A percentile compares a stretch with the other conserved stretches of the same genome.
phyloP scores from a whole-genome alignment of 371 early-diverging fungal genomes.

The Capillidium rhysosporum region DNA sequence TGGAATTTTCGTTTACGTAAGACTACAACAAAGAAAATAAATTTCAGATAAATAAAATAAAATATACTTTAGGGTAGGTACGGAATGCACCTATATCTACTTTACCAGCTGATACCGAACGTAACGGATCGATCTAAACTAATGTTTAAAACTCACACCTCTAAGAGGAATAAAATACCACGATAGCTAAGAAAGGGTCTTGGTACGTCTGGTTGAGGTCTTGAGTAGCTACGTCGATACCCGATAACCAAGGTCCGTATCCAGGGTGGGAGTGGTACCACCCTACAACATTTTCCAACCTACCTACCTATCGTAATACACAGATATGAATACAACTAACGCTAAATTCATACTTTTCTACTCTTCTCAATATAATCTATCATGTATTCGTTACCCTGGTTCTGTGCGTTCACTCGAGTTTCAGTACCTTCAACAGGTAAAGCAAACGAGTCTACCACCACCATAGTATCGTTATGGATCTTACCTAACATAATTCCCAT shows the following conservation, averaged over 20 bases:
- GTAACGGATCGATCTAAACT: slow-evolving; percentile 81
- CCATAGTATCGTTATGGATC: slow-evolving; percentile 64
- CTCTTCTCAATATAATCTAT: slow-evolving; percentile 69
- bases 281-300: slow-evolving; percentile 84
- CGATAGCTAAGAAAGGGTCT: slow-evolving; percentile 92
- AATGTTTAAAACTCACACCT: background rate
- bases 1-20: slow-evolving; percentile 52
- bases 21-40: too few relatives aligned
- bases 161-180: slow-evolving; percentile 28
- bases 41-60: background rate
- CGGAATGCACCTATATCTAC: slow-evolving; percentile 96
- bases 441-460: slow-evolving; percentile 92
- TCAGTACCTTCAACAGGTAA: slow-evolving; percentile 97
- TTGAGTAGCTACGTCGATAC: slow-evolving; percentile 93
- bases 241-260: slow-evolving; percentile 97
- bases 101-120: slow-evolving; percentile 88
- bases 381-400: slow-evolving; percentile 94
- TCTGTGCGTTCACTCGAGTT: slow-evolving; percentile 90
- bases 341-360: slow-evolving; percentile 32
- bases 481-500: slow-evolving; percentile 98
- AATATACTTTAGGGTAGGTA: slow-evolving; percentile 49
- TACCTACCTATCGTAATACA: slow-evolving; percentile 71
- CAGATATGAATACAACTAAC: background rate
- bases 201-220: slow-evolving; percentile 85
- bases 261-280: slow-evolving; percentile 99